A percentile compares a stretch with the other conserved stretches of the same genome.
Conservation (phyloP, 139 green algal species). For the Monoraphidium neglectum region DNA sequence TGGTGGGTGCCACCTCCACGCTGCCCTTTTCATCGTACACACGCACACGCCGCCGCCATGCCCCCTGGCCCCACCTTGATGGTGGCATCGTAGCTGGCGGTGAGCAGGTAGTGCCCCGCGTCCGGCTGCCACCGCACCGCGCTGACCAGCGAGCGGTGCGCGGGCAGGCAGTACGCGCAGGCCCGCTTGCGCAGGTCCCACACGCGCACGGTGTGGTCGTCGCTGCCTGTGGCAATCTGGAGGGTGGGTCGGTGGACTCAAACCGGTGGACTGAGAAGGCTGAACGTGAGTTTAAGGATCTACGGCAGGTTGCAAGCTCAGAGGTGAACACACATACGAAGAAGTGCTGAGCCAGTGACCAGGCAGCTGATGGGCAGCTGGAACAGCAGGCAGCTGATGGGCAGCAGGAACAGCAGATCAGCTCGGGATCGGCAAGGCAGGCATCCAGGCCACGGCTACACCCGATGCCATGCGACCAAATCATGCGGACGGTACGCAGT, state of each 20-base stretch:
- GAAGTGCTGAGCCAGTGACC: too few relatives aligned
- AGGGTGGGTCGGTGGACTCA: not conserved
- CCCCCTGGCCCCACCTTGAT: too few relatives aligned
- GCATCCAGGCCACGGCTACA: too few relatives aligned
- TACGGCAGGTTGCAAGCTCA: too few relatives aligned
- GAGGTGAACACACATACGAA: too few relatives aligned
- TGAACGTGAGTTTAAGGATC: too few relatives aligned
- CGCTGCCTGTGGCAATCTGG: constrained; percentile 70
- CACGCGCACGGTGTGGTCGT: constrained; percentile 81
- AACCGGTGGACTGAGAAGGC: not conserved
- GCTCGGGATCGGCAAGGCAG: too few relatives aligned
- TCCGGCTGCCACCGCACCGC: constrained; percentile 72
- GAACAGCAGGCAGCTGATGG: too few relatives aligned
- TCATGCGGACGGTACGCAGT: not conserved
- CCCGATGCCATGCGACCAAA: too few relatives aligned
- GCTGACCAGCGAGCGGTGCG: constrained; percentile 76
- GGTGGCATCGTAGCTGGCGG: constrained; percentile 68
- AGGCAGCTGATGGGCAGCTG: too few relatives aligned
- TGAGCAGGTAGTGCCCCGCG: constrained; percentile 76
- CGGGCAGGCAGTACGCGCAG: constrained; percentile 82
- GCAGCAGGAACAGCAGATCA: too few relatives aligned
- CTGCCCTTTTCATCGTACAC: not conserved
- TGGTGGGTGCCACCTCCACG: constrained; percentile 13
- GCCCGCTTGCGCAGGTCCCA: constrained; percentile 90
- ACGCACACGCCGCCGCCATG: not conserved